Conservation (phyloP, 352 stramenopile genomes). For the Pythium myriotylum region DNA sequence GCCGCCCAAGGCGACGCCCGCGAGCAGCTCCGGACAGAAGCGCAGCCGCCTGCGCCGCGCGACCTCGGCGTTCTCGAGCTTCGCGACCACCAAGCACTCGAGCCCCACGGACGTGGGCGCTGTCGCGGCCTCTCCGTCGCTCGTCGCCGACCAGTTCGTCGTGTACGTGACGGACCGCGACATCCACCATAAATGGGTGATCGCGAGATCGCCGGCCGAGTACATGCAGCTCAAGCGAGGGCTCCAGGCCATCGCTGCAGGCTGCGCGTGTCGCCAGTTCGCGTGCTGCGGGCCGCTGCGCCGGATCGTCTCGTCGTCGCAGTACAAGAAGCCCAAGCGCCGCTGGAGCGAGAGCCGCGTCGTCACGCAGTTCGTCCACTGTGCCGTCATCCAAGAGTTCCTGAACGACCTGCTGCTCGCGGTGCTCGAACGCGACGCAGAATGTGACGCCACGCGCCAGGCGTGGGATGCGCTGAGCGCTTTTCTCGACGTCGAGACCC, state of each 20-base stretch:
- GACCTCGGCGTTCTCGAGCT: conserved; percentile 28
- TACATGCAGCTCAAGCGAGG: conserved; percentile 45
- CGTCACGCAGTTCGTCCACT: conserved; percentile 46
- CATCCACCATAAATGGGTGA: conserved; percentile 70
- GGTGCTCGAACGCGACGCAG: conserved; percentile 35
- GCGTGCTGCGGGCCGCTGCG: conserved; percentile 65
- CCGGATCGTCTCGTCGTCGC: conserved; percentile 44
- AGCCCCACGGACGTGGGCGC: conserved; percentile 19
- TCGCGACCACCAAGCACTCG: conserved; percentile 17
- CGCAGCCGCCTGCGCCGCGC: conserved; percentile 31
- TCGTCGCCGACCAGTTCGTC: conserved; percentile 44
- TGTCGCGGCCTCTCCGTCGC: conserved; percentile 1
- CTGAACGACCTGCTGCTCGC: conserved; percentile 61
- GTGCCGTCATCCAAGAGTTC: conserved; percentile 57
- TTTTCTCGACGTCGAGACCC: conserved; percentile 46
- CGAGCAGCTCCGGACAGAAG: conserved; percentile 25
- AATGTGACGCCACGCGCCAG: conserved; percentile 42
- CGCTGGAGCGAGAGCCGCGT: conserved; percentile 36
- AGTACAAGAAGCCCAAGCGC: conserved; percentile 42
- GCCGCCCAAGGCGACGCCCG: conserved; percentile 33
- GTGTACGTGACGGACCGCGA: conserved; percentile 77
- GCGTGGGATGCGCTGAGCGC: conserved; percentile 45
- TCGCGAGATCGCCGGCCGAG: conserved; percentile 55
- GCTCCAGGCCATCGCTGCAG: conserved; percentile 33
- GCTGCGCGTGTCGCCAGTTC: conserved; percentile 48